These are phyloP conservation scores for Hyphodiscus hymeniophilus DNA, from an alignment of 495 filamentous ascomycete genomes.

Conservation along the genomic window DNA sequence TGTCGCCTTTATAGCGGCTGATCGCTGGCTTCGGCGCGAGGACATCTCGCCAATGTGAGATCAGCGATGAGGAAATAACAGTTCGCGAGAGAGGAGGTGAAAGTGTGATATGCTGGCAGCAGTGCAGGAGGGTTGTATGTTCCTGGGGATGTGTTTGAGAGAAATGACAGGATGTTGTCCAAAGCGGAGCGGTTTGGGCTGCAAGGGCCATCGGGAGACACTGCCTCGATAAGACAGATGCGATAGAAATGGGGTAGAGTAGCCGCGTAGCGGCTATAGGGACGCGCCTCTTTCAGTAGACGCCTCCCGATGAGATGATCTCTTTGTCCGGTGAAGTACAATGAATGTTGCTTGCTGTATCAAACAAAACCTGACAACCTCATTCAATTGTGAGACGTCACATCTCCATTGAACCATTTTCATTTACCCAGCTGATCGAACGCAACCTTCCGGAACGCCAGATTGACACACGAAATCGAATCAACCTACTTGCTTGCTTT, in stretches of 20 bases:
- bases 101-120: not conserved
- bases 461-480: too few relatives aligned
- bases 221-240: slow-evolving; percentile 16
- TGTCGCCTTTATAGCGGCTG: slow-evolving; percentile 33
- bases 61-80: not conserved
- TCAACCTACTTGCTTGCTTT: too few relatives aligned
- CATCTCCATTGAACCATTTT: too few relatives aligned
- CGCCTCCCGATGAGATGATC: not conserved
- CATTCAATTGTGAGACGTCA: too few relatives aligned
- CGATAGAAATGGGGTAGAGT: not conserved
- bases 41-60: slow-evolving; percentile 34
- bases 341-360: not conserved
- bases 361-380: not conserved
- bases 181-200: not conserved
- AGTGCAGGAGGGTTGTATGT: not conserved
- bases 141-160: too few relatives aligned
- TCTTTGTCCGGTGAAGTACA: not conserved
- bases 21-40: slow-evolving; percentile 37
- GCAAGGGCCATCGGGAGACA: slow-evolving; percentile 11
- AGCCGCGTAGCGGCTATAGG: too few relatives aligned
- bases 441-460: too few relatives aligned
- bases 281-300: not conserved
- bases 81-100: not conserved
- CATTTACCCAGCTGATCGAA: too few relatives aligned
- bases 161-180: too few relatives aligned